Percentiles rank a stretch among this genome's conserved stretches.
These are phyloP conservation scores for Ophiostoma sp. DNA, from an alignment of 2,329 filamentous ascomycete genomes.

Conservation along the genomic window DNA sequence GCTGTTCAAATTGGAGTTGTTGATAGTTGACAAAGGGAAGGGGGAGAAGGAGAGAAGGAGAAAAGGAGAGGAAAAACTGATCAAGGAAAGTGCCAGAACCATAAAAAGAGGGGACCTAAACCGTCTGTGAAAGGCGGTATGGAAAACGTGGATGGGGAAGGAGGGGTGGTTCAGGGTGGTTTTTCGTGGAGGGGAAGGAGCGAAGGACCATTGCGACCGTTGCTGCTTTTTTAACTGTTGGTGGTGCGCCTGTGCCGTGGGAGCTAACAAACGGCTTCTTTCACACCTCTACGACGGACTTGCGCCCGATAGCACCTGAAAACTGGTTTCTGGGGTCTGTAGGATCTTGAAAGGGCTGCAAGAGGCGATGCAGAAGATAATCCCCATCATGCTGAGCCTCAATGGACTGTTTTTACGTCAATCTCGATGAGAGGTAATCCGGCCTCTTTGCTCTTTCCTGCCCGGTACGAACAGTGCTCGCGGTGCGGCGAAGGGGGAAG, in stretches of 20 bases:
- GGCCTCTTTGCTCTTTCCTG: not conserved
- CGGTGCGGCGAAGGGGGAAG: not conserved
- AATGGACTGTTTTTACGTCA: not conserved
- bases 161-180: constrained; percentile 19
- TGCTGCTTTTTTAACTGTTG: not conserved
- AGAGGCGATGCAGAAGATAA: not conserved
- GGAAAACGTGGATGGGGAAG: constrained; percentile 18
- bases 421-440: not conserved
- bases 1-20: not conserved
- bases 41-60: not conserved
- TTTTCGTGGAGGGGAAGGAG: constrained; percentile 11
- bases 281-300: not conserved
- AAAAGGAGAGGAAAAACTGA: not conserved
- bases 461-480: not conserved
- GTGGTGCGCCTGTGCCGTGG: not conserved
- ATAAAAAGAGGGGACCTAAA: constrained; percentile 1
- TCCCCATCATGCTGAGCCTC: not conserved
- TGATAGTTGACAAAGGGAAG: not conserved
- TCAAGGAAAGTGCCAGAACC: constrained; percentile 7
- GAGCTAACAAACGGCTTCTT: not conserved
- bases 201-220: constrained; percentile 1
- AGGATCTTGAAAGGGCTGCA: not conserved
- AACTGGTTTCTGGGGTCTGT: not conserved
- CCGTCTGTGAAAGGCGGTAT: constrained; percentile 17
- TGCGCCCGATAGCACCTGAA: not conserved